Conservation (phyloP, 2,329 filamentous ascomycete genomes). For the Scedosporium minutisporum region DNA sequence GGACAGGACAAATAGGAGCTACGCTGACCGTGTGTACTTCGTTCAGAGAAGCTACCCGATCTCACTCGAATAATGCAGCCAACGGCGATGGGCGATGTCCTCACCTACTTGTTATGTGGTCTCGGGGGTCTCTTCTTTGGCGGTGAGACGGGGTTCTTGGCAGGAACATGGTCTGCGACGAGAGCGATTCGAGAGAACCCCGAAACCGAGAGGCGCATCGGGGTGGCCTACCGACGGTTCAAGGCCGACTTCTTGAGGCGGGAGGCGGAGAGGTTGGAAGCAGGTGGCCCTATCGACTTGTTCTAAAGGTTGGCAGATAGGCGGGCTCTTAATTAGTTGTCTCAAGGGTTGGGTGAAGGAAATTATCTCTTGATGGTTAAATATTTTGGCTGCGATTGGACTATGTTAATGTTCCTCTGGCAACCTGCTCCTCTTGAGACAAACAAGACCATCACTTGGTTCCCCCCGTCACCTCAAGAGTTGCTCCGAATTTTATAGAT, state of each 20-base stretch:
- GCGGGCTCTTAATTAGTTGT: too few species aligned
- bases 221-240: slow-evolving; percentile 53
- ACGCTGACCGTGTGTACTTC: not conserved
- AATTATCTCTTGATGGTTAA: too few species aligned
- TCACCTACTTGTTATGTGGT: slow-evolving; percentile 54
- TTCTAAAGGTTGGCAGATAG: not conserved
- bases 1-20: too few species aligned
- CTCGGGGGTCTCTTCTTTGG: slow-evolving; percentile 53
- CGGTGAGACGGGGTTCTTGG: slow-evolving; percentile 52
- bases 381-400: too few species aligned
- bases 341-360: too few species aligned
- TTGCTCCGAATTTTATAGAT: too few species aligned
- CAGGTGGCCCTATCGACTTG: not conserved
- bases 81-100: slow-evolving; percentile 46
- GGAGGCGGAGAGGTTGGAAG: slow-evolving; percentile 46
- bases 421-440: too few species aligned
- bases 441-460: too few species aligned
- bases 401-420: too few species aligned
- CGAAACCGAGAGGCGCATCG: slow-evolving; percentile 44
- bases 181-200: slow-evolving; percentile 43
- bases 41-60: slow-evolving; percentile 18
- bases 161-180: slow-evolving; percentile 44
- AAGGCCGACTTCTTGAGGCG: slow-evolving; percentile 52
- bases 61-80: slow-evolving; percentile 48
- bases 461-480: too few species aligned